Conservation (phyloP, 208 protist species). For the Acanthamoeba triangularis region DNA sequence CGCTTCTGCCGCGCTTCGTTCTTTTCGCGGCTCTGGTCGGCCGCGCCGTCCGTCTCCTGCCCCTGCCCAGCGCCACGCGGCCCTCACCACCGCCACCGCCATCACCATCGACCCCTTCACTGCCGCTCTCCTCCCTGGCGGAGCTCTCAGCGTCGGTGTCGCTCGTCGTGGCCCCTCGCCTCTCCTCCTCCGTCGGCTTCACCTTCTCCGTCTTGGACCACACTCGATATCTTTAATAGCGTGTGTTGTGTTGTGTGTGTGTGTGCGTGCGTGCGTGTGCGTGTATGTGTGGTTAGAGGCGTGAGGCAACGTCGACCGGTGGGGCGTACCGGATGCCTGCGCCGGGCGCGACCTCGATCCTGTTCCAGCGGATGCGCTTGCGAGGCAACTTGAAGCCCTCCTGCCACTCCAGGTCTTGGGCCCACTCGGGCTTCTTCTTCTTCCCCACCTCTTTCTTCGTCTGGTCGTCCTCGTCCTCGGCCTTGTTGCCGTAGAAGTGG, state of each 20-base stretch:
- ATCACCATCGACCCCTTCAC: background rate
- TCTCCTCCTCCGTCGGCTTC: slow-evolving; percentile 5
- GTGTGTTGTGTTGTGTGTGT: too few relatives aligned
- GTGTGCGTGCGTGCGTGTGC: background rate
- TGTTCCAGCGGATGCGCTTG: background rate
- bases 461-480: background rate
- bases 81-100: too few relatives aligned
- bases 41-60: background rate
- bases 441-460: background rate
- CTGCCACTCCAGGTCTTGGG: background rate
- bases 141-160: background rate
- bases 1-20: background rate
- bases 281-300: background rate
- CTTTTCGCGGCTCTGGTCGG: background rate
- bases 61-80: background rate
- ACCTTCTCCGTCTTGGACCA: slow-evolving; percentile 22
- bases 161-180: background rate
- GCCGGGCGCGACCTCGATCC: background rate
- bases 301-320: background rate
- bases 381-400: background rate
- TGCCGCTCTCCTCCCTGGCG: background rate
- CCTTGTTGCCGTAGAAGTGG: slow-evolving; percentile 10
- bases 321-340: background rate
- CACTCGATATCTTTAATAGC: background rate
- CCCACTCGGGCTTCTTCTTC: slow-evolving; percentile 36